A percentile compares a stretch with the other conserved stretches of the same genome.
phyloP scores from a whole-genome alignment of 176 grass and related monocot species.

The Themeda triandra region DNA sequence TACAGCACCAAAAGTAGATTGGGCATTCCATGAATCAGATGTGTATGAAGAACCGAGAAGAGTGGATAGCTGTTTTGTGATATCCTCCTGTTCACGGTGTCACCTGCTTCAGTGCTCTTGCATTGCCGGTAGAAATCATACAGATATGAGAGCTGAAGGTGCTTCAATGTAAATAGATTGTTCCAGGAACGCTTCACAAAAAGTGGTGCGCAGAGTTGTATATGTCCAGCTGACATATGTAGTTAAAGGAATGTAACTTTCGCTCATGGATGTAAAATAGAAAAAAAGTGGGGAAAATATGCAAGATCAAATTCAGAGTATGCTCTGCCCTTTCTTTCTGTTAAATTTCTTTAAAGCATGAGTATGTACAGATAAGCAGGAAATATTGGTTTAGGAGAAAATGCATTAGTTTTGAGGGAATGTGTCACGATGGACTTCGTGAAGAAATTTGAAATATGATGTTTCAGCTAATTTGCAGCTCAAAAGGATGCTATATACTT shows the following conservation, averaged over 20 bases:
- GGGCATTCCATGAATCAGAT: neutral
- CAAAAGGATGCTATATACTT: neutral
- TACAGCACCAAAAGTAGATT: slow-evolving; percentile 16
- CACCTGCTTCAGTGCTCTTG: neutral
- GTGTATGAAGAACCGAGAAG: slow-evolving; percentile 11
- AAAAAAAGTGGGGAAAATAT: slow-evolving; percentile 1
- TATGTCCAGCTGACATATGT: slow-evolving; percentile 12
- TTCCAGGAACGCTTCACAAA: slow-evolving; percentile 23
- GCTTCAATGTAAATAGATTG: slow-evolving; percentile 37
- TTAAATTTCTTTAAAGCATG: neutral
- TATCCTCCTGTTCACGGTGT: neutral
- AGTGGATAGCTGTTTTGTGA: neutral
- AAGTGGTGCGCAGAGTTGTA: slow-evolving; percentile 12
- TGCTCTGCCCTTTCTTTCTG: neutral
- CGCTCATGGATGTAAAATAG: neutral
- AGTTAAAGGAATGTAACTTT: slow-evolving; percentile 27
- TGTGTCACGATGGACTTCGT: neutral
- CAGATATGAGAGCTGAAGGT: slow-evolving; percentile 2
- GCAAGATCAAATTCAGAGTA: neutral
- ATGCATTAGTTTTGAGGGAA: neutral
- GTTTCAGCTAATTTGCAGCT: neutral
- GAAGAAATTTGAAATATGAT: neutral
- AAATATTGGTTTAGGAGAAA: neutral
- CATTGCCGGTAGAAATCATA: slow-evolving; percentile 4
- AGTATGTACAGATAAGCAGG: neutral